phyloP scores from a whole-genome alignment of 345 rosid species.

The Euphorbia peplus region DNA sequence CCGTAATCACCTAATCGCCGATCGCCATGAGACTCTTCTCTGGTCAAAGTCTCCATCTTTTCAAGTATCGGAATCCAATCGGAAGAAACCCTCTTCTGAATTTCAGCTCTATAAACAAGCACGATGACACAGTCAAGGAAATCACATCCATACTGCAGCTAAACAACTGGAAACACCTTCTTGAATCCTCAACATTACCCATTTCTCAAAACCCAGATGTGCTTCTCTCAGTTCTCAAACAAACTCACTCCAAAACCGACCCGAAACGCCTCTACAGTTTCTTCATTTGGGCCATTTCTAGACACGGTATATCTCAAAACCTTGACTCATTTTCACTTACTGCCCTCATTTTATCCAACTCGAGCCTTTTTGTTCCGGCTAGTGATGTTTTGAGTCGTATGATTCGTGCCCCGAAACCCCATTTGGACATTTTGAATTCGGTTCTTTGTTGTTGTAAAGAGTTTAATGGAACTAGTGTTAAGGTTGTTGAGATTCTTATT shows the following conservation, averaged over 20 bases:
- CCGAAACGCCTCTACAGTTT: conserved; percentile 54
- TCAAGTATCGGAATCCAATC: conserved; percentile 4
- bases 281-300: conserved; percentile 55
- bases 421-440: conserved; percentile 46
- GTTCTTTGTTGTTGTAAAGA: conserved; percentile 41
- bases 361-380: conserved; percentile 42
- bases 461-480: conserved; percentile 21
- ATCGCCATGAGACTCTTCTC: conserved; percentile 11
- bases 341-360: conserved; percentile 48
- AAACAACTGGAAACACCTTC: conserved; percentile 45
- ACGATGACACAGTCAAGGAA: conserved; percentile 29
- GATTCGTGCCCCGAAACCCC: conserved; percentile 40
- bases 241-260: conserved; percentile 41
- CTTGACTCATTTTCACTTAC: conserved; percentile 53
- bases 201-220: conserved; percentile 51
- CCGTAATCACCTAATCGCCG: neutral
- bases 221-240: conserved; percentile 53
- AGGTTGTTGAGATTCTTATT: conserved; percentile 48
- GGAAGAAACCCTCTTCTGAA: conserved; percentile 16
- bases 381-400: conserved; percentile 35
- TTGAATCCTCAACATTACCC: conserved; percentile 37
- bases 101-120: conserved; percentile 9
- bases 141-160: conserved; percentile 44
- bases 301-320: conserved; percentile 35
- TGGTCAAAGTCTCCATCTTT: neutral